Conservation (phyloP, 306 rosid genomes). For the Rubus idaeus region DNA sequence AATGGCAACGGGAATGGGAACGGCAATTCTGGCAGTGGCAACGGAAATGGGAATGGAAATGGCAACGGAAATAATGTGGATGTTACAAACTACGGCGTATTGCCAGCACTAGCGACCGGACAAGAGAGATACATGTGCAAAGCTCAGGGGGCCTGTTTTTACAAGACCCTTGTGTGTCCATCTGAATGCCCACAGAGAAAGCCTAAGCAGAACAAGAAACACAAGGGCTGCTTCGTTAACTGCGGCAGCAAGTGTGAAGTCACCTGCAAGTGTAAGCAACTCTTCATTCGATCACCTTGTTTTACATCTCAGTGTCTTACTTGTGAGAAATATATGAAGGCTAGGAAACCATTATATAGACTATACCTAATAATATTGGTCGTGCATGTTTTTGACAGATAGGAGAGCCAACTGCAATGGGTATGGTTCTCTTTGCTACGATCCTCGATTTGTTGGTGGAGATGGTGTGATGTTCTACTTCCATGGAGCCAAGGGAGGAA, state of each 20-base stretch:
- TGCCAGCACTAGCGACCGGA: conserved; percentile 38
- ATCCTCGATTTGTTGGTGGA: conserved; percentile 78
- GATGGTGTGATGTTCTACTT: conserved; percentile 86
- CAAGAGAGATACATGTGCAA: conserved; percentile 54
- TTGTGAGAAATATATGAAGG: no score
- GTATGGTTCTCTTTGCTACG: conserved; percentile 70
- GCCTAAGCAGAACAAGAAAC: conserved; percentile 71
- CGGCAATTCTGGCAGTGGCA: not conserved
- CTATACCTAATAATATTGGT: conserved; percentile 2
- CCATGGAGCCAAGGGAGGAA: conserved; percentile 70
- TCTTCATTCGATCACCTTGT: not conserved
- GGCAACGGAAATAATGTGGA: conserved; percentile 4
- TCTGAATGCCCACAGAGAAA: conserved; percentile 49
- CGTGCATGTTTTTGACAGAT: conserved; percentile 35
- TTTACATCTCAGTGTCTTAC: not conserved
- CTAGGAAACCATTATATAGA: not conserved
- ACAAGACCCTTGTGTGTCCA: conserved; percentile 52
- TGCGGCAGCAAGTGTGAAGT: conserved; percentile 76
- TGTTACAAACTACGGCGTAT: conserved; percentile 28
- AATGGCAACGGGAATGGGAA: not conserved
- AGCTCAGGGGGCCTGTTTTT: conserved; percentile 36
- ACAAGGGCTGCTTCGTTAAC: conserved; percentile 63
- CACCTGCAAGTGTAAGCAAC: conserved; percentile 64
- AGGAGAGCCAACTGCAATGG: conserved; percentile 68
- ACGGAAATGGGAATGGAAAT: not conserved